phyloP scores from a whole-genome alignment of 164 flowering plant genomes.

The Aristolochia californica region DNA sequence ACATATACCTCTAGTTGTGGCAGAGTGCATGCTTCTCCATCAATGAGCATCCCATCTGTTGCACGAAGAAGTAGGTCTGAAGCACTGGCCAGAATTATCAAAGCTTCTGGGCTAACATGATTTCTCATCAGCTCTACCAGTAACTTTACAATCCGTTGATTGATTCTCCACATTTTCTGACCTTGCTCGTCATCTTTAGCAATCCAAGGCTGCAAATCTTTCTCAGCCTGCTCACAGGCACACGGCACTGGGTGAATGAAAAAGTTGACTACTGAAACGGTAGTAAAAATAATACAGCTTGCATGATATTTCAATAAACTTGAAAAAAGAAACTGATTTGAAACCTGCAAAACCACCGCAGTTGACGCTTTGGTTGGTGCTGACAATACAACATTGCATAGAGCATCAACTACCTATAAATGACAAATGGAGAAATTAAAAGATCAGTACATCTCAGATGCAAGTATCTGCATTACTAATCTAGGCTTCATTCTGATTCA shows the following conservation, averaged over 20 bases:
- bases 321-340: constrained; percentile 15
- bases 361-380: constrained; percentile 86
- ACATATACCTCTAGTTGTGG: constrained; percentile 84
- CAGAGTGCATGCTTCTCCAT: constrained; percentile 96
- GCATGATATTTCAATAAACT: constrained; percentile 3
- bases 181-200: constrained; percentile 88
- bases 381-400: constrained; percentile 87
- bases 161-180: constrained; percentile 86
- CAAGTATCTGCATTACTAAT: too few species aligned
- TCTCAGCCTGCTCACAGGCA: constrained; percentile 65
- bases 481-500: background rate
- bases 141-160: constrained; percentile 79
- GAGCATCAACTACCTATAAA: constrained; percentile 79
- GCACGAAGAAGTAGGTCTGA: constrained; percentile 90
- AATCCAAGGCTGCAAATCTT: constrained; percentile 92
- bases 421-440: constrained; percentile 4
- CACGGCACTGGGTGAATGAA: constrained; percentile 24
- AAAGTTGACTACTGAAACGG: background rate
- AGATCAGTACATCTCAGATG: background rate
- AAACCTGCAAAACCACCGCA: constrained; percentile 93
- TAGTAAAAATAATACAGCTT: background rate
- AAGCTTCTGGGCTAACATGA: constrained; percentile 73
- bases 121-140: constrained; percentile 87
- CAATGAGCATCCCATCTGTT: constrained; percentile 95
- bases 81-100: constrained; percentile 73